Evolutionary conservation across 2,329 filamentous ascomycete genomes (phyloP).

Genomic region (Claviceps pazoutovae): DNA sequence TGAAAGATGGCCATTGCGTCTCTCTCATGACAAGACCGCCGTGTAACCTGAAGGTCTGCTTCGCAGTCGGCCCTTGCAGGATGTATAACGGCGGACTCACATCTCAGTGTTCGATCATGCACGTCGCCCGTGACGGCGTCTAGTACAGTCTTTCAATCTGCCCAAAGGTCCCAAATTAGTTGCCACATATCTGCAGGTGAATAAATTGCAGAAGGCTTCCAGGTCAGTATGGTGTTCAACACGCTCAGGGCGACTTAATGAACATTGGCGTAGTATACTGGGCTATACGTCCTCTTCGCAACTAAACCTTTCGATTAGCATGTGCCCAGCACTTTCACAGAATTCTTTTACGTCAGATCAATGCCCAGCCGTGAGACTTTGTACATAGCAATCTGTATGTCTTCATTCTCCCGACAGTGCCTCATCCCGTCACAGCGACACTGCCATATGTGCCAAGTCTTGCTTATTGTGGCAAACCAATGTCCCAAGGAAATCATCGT

Average conservation of each 20-base stretch:
- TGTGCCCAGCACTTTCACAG: no score
- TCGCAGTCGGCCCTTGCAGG: conserved; percentile 4
- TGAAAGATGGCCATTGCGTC: not conserved
- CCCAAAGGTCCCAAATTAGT: conserved; percentile 12
- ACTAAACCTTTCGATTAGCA: no score
- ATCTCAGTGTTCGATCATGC: not conserved
- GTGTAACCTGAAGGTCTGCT: conserved; percentile 6
- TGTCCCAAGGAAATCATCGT: conserved; percentile 19
- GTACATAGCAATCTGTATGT: conserved; percentile 13
- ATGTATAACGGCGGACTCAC: not conserved
- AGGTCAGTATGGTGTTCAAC: conserved; percentile 7
- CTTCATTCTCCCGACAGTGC: conserved; percentile 14
- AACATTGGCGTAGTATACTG: conserved; percentile 15
- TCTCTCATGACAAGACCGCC: conserved; percentile 2
- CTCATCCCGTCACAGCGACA: conserved; percentile 10
- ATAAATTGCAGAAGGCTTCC: conserved; percentile 9
- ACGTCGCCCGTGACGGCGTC: conserved; percentile 10
- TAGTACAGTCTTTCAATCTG: conserved; percentile 12
- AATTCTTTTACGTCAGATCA: not conserved
- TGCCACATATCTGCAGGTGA: conserved; percentile 15
- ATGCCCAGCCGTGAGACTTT: conserved; percentile 9
- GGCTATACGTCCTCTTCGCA: conserved; percentile 8
- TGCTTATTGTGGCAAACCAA: conserved; percentile 14
- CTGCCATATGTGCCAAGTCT: conserved; percentile 10
- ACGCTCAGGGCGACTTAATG: conserved; percentile 11